Evolutionary conservation across 148 eudicot genomes (phyloP).

Genomic region (Pharnaceum exiguum): DNA sequence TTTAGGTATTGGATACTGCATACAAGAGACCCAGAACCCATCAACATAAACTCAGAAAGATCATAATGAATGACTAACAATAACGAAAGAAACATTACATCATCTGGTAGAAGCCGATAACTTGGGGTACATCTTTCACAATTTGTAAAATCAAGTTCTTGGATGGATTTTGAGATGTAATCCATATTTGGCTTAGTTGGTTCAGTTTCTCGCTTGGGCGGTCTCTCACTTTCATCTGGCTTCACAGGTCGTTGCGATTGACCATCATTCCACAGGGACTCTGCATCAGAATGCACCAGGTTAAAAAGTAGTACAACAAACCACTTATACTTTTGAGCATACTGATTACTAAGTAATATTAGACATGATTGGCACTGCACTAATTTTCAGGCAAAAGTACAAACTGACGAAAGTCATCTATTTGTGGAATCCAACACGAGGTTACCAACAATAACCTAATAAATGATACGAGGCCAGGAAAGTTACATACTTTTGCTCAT

Average conservation of each 20-base stretch:
- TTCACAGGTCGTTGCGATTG: slow-evolving; percentile 44
- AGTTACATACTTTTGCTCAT: slow-evolving; percentile 75
- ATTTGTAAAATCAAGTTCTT: slow-evolving; percentile 91
- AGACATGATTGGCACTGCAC: too few species aligned
- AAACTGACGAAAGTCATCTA: too few species aligned
- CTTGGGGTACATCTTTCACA: slow-evolving; percentile 93
- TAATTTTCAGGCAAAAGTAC: too few species aligned
- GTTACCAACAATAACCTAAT: not conserved
- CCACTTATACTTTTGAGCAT: not conserved
- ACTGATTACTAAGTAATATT: not conserved
- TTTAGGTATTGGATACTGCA: slow-evolving; percentile 83
- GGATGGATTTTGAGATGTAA: slow-evolving; percentile 58
- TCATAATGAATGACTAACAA: slow-evolving; percentile 8
- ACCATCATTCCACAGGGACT: slow-evolving; percentile 64
- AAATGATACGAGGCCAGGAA: not conserved
- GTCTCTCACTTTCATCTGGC: slow-evolving; percentile 69
- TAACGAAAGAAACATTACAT: slow-evolving; percentile 38
- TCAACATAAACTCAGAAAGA: slow-evolving; percentile 5
- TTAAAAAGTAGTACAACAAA: not conserved
- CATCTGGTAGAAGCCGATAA: slow-evolving; percentile 90
- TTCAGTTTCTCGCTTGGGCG: slow-evolving; percentile 64
- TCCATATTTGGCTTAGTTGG: slow-evolving; percentile 42
- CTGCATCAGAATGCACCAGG: slow-evolving; percentile 33
- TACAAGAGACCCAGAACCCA: slow-evolving; percentile 13
- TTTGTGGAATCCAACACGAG: not conserved